Evolutionary conservation across 768 basidiomycete genomes (phyloP).

Genomic region (Dioszegia crocea): DNA sequence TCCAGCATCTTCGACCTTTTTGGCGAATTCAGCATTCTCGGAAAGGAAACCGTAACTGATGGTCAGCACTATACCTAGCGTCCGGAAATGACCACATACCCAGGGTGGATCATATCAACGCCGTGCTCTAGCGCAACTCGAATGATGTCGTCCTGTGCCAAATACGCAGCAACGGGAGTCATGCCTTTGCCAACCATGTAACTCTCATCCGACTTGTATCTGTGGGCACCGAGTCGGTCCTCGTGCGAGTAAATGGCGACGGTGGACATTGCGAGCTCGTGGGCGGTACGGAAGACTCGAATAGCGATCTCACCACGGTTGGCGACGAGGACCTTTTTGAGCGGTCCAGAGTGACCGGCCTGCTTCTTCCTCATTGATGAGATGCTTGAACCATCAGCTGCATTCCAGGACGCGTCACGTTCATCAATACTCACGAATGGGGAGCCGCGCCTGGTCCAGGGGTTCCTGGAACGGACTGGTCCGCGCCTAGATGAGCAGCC

Average conservation of each 20-base stretch:
- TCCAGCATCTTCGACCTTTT: conserved; percentile 95
- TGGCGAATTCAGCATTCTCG: conserved; percentile 95
- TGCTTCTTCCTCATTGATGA: conserved; percentile 45
- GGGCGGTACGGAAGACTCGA: conserved; percentile 94
- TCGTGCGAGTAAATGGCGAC: conserved; percentile 98
- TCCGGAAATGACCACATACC: conserved; percentile 55
- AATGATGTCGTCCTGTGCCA: conserved; percentile 97
- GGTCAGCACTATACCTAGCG: neutral
- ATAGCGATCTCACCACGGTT: conserved; percentile 83
- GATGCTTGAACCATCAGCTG: conserved; percentile 32
- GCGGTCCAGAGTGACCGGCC: conserved; percentile 47
- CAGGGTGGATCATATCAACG: conserved; percentile 99
- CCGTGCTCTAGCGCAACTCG: conserved; percentile 93
- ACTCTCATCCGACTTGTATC: conserved; percentile 98
- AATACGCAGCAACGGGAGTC: conserved; percentile 93
- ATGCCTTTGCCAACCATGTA: conserved; percentile 96
- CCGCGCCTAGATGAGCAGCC: conserved; percentile 32
- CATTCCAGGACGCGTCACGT: neutral
- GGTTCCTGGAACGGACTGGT: conserved; percentile 27
- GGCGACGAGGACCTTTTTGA: conserved; percentile 52
- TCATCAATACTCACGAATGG: conserved; percentile 24
- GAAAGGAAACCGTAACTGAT: conserved; percentile 91
- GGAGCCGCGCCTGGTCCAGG: conserved; percentile 4
- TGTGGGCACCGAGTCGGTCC: conserved; percentile 92
- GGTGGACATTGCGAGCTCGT: conserved; percentile 98